Evolutionary conservation across 169 alveolate genomes (phyloP), one percentile per base, ranked within the genome.

Genomic region (Plasmodium gonderi): DNA sequence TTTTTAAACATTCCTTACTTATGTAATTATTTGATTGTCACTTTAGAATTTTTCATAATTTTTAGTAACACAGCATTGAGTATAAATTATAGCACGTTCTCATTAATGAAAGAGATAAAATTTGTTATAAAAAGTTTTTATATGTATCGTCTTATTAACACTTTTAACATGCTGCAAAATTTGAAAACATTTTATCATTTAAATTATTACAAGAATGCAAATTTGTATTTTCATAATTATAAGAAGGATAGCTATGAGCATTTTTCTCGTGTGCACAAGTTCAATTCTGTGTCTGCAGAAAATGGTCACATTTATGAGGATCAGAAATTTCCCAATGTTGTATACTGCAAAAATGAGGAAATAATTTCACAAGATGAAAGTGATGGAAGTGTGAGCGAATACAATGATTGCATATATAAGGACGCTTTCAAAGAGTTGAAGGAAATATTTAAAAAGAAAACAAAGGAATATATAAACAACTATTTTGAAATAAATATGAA

Each of bases 1-100:
- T 40, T 85, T 75, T 85, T 85, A 75, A 85, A 85, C 33, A 54
- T 85, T 3, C 87, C 92, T 1, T 85, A 85, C 31, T 72, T 85
- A 45, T 85, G 92, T 42, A 75, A 85, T 51, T 85, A 85, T 40
- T 40, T 85, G 47, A 40, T 85, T 3, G 87, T 85, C 11, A 47
- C 68, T 0, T 51, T 85, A 45, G 87, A 85, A 17, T 85, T 85
- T 54, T 85, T 54, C 47, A 26, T 51, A 29, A 42, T 49, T 67
- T 85, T 85, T 29, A 60, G 92, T 29, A 60, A 67, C 36, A 12
- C 92, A 1, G 45, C 44, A 29, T 45, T 85, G 9, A 38, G 74
- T 23, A 0, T 85, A 54, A 85, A 85, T 85, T 85, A 42, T 54
- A 26, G 26, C 29, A 54, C 42, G 8, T 76, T 20, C 44, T 26